These are phyloP conservation scores for Phaffia rhodozyma DNA, from an alignment of 1,284 basidiomycete genomes.

Conservation along the genomic window DNA sequence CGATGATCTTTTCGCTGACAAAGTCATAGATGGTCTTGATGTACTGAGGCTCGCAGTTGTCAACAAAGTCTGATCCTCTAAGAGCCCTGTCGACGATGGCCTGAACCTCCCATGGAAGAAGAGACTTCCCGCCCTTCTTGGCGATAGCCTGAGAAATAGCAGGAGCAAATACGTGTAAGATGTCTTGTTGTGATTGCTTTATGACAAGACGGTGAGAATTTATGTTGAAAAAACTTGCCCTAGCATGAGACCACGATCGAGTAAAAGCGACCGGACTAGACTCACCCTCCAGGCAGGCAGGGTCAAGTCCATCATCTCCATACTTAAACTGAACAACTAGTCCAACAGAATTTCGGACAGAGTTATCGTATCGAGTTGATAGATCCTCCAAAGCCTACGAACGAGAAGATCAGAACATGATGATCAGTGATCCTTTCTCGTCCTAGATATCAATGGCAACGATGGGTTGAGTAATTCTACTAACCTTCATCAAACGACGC, in stretches of 20 bases:
- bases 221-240: conserved; percentile 41
- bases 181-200: neutral
- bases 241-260: conserved; percentile 77
- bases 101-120: conserved; percentile 80
- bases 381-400: conserved; percentile 76
- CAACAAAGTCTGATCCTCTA: conserved; percentile 46
- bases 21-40: conserved; percentile 64
- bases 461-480: neutral
- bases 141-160: conserved; percentile 46
- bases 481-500: conserved; percentile 83
- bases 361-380: conserved; percentile 90
- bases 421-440: neutral
- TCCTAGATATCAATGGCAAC: neutral
- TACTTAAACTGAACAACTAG: conserved; percentile 98
- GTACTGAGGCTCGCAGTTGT: conserved; percentile 58
- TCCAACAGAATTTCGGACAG: conserved; percentile 90
- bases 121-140: conserved; percentile 44
- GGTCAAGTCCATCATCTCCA: conserved; percentile 94
- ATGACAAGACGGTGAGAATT: conserved; percentile 2
- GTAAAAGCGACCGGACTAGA: conserved; percentile 82
- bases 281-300: conserved; percentile 89
- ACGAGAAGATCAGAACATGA: neutral
- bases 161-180: neutral
- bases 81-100: conserved; percentile 59
- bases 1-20: conserved; percentile 55